These are phyloP conservation scores for Arabidopsis thaliana DNA, from an alignment of 345 rosid genomes.

Conservation along the genomic window DNA sequence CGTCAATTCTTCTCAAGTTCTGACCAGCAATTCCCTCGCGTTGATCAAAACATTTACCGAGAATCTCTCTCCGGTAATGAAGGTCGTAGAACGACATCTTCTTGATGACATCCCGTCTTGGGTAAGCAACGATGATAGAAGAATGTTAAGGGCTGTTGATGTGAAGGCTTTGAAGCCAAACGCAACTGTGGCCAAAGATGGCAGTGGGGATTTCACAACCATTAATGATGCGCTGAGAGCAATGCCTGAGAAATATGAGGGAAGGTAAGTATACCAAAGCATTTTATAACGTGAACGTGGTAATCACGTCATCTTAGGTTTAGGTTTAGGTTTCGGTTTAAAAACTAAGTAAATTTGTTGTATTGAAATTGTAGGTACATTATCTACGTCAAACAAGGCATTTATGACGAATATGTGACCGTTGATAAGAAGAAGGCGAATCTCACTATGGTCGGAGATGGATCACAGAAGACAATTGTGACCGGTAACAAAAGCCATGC, in stretches of 20 bases:
- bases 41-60: conserved; percentile 49
- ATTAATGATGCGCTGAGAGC: conserved; percentile 67
- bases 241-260: conserved; percentile 59
- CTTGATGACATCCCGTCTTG: conserved; percentile 62
- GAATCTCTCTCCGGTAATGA: conserved; percentile 24
- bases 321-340: conserved; percentile 3
- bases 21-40: conserved; percentile 80
- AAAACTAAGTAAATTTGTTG: conserved; percentile 1
- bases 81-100: conserved; percentile 45
- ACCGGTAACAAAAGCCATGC: conserved; percentile 65
- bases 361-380: conserved; percentile 54
- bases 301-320: background rate
- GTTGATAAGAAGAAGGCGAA: conserved; percentile 60
- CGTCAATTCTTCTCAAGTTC: conserved; percentile 50
- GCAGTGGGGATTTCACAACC: conserved; percentile 74
- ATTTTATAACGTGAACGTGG: conserved; percentile 3
- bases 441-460: conserved; percentile 76
- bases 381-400: conserved; percentile 71
- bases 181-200: conserved; percentile 76
- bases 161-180: conserved; percentile 52
- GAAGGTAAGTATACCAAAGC: conserved; percentile 52
- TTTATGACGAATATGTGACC: conserved; percentile 65
- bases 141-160: conserved; percentile 53
- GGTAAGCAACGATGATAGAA: conserved; percentile 63
- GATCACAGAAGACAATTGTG: conserved; percentile 76